These are phyloP conservation scores for Paramyrothecium roridum DNA, from an alignment of 2,329 filamentous ascomycete species.

Conservation along the genomic window DNA sequence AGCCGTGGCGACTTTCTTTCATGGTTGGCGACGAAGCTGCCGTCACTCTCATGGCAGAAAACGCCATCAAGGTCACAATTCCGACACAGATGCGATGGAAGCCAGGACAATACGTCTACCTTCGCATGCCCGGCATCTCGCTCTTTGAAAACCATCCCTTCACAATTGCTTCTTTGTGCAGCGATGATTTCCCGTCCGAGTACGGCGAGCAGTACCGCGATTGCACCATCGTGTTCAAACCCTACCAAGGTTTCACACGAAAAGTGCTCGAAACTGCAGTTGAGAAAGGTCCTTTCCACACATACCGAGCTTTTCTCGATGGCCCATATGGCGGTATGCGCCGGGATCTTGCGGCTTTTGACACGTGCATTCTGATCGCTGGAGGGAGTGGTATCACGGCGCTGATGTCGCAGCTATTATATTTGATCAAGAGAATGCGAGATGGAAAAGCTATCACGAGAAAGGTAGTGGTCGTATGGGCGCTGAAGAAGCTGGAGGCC, in stretches of 20 bases:
- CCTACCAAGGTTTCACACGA: conserved; percentile 86
- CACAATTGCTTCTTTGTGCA: conserved; percentile 89
- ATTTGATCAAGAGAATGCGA: conserved; percentile 94
- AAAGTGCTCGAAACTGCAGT: conserved; percentile 80
- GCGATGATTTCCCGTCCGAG: conserved; percentile 87
- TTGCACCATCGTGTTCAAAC: conserved; percentile 86
- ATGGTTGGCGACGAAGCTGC: conserved; percentile 89
- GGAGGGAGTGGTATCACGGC: conserved; percentile 94
- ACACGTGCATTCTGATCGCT: conserved; percentile 88
- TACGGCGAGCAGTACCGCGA: conserved; percentile 87
- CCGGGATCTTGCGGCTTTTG: conserved; percentile 83
- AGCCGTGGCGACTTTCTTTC: conserved; percentile 75
- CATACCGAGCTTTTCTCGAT: conserved; percentile 88
- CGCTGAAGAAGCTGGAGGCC: conserved; percentile 83
- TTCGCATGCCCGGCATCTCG: conserved; percentile 90
- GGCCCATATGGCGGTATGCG: conserved; percentile 95
- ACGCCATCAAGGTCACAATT: conserved; percentile 93
- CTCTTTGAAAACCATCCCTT: conserved; percentile 93
- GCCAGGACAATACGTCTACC: conserved; percentile 91
- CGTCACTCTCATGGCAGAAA: conserved; percentile 84
- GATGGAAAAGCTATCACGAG: conserved; percentile 92
- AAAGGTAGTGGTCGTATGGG: conserved; percentile 90
- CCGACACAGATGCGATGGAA: conserved; percentile 91
- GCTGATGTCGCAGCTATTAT: conserved; percentile 83
- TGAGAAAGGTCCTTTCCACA: conserved; percentile 84